A percentile compares a stretch with the other conserved stretches of the same genome.
These are phyloP conservation scores for Brachypodium distachyon DNA, from an alignment of 202 grass and related monocot species.

Conservation along the genomic window DNA sequence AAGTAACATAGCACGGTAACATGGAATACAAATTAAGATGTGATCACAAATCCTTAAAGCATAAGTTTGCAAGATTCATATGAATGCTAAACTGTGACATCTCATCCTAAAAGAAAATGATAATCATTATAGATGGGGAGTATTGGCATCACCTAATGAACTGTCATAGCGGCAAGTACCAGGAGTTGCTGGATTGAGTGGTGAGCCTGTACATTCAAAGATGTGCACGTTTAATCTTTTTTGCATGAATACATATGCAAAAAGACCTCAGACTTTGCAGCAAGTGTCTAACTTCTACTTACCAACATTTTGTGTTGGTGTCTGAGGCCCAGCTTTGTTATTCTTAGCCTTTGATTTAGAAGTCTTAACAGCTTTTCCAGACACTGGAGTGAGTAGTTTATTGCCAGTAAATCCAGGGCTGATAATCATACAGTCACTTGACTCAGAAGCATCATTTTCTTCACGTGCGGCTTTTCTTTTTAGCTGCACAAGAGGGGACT, in stretches of 20 bases:
- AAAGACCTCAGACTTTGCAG: background rate
- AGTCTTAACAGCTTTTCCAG: constrained; percentile 59
- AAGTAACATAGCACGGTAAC: constrained; percentile 13
- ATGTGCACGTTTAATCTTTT: constrained; percentile 5
- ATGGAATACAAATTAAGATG: constrained; percentile 2
- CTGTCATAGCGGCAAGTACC: constrained; percentile 85
- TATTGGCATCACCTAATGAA: constrained; percentile 65
- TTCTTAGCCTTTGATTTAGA: constrained; percentile 65
- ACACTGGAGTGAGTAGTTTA: constrained; percentile 56
- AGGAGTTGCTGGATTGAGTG: constrained; percentile 76
- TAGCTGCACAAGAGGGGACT: constrained; percentile 34
- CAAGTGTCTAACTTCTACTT: constrained; percentile 1
- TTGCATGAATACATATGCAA: background rate
- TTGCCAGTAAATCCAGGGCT: constrained; percentile 33
- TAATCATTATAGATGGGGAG: background rate
- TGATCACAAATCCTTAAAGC: background rate
- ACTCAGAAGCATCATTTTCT: constrained; percentile 63
- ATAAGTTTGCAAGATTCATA: background rate
- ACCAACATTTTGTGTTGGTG: constrained; percentile 71
- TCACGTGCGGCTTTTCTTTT: constrained; percentile 55
- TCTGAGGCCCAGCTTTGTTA: constrained; percentile 62
- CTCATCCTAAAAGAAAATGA: background rate
- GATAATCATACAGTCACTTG: constrained; percentile 54
- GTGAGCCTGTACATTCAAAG: constrained; percentile 57
- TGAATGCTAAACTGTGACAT: background rate